A percentile compares a stretch with the other conserved stretches of the same genome.
Evolutionary conservation across 2,329 filamentous ascomycete species (phyloP).

Genomic region (Colletotrichum abscissum): DNA sequence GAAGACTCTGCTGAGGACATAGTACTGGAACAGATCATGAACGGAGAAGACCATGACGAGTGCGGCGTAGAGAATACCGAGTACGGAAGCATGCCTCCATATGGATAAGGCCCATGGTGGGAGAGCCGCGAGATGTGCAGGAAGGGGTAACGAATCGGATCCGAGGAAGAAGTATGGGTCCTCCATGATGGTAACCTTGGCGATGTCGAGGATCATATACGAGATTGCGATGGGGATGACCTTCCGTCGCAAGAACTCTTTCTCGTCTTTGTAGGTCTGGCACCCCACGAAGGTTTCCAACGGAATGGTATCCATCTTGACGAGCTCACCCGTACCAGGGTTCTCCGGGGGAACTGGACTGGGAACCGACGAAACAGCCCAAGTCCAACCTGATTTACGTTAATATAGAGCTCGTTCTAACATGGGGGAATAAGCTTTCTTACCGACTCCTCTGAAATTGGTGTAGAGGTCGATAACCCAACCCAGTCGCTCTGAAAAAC

Average conservation of each 20-base stretch:
- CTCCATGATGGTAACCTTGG: conserved; percentile 75
- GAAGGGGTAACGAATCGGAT: conserved; percentile 49
- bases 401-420: not conserved
- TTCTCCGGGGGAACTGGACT: conserved; percentile 53
- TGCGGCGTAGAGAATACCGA: conserved; percentile 67
- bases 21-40: conserved; percentile 67
- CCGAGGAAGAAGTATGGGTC: conserved; percentile 82
- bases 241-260: conserved; percentile 57
- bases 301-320: conserved; percentile 55
- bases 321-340: conserved; percentile 50
- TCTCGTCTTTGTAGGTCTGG: conserved; percentile 52
- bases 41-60: conserved; percentile 71
- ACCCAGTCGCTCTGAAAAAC: conserved; percentile 60
- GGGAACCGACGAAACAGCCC: conserved; percentile 62
- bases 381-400: conserved; percentile 64
- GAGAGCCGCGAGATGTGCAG: conserved; percentile 55
- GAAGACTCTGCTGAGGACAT: conserved; percentile 61
- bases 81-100: conserved; percentile 67
- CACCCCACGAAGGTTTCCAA: conserved; percentile 58
- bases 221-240: conserved; percentile 60
- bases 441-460: conserved; percentile 67
- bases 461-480: conserved; percentile 68
- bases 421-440: conserved; percentile 32
- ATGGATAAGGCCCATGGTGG: conserved; percentile 59
- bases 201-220: conserved; percentile 77